These are phyloP conservation scores for Aspergillus spinulosporus DNA, from an alignment of 2,329 filamentous ascomycete genomes.

Conservation along the genomic window DNA sequence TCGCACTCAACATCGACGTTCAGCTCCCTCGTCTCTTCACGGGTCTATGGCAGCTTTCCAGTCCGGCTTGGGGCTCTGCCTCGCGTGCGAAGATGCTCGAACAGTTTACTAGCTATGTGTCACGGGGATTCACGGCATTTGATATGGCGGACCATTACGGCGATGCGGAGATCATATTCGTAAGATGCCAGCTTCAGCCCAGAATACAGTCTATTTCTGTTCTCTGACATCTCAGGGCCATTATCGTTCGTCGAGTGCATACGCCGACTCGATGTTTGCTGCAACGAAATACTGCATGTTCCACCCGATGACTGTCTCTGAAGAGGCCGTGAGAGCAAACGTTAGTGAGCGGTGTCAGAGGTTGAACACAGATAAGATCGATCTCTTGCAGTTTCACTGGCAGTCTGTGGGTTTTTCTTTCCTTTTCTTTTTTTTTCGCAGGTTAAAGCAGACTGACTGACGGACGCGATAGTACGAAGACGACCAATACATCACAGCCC, in stretches of 20 bases:
- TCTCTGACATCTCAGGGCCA: neutral
- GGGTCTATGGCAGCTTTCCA: slow-evolving; percentile 8
- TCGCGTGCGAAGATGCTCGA: slow-evolving; percentile 5
- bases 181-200: neutral
- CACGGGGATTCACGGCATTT: slow-evolving; percentile 6
- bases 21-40: slow-evolving; percentile 1
- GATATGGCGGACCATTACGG: slow-evolving; percentile 11
- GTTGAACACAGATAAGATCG: neutral
- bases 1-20: neutral
- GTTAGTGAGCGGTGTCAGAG: neutral
- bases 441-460: neutral
- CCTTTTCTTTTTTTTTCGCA: no score
- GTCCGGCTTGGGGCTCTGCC: slow-evolving; percentile 6
- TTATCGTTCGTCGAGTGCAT: slow-evolving; percentile 1
- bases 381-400: slow-evolving; percentile 4
- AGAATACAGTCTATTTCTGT: no score
- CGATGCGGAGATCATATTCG: slow-evolving; percentile 10
- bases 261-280: neutral
- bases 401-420: neutral
- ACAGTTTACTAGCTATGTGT: slow-evolving; percentile 1
- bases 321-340: slow-evolving; percentile 1
- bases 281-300: slow-evolving; percentile 6
- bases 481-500: neutral
- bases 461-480: neutral
- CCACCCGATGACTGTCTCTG: neutral